These are phyloP conservation scores for Stenogyne calaminthoides DNA, from an alignment of 305 asterid genomes.

Conservation along the genomic window DNA sequence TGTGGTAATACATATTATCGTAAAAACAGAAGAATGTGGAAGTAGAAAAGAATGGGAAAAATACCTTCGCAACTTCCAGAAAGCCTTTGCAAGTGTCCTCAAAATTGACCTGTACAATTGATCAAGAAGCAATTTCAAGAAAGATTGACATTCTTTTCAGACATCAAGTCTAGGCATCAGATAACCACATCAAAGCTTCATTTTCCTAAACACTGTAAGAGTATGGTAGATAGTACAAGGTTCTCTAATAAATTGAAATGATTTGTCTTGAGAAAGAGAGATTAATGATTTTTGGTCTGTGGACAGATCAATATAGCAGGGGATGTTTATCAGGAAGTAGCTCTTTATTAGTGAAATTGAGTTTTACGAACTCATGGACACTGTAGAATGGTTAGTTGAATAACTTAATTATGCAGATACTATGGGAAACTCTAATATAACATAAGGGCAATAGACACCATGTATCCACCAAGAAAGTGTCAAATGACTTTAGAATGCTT, in stretches of 20 bases:
- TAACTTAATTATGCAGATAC: not conserved
- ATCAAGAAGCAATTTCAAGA: slow-evolving; percentile 28
- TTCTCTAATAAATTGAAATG: not conserved
- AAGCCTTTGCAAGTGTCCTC: slow-evolving; percentile 99
- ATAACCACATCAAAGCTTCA: slow-evolving; percentile 12
- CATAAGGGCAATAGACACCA: not conserved
- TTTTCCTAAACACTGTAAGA: slow-evolving; percentile 23
- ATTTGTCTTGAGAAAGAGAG: not conserved
- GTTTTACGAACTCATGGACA: not conserved
- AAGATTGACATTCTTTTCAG: slow-evolving; percentile 23
- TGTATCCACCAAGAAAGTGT: slow-evolving; percentile 15
- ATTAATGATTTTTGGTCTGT: not conserved
- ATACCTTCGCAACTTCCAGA: slow-evolving; percentile 97
- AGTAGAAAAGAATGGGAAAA: slow-evolving; percentile 20
- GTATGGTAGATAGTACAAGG: not conserved
- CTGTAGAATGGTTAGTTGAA: slow-evolving; percentile 7
- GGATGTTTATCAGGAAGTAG: not conserved
- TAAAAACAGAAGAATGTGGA: not conserved
- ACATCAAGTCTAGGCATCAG: slow-evolving; percentile 13
- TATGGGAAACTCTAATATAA: not conserved
- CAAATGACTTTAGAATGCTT: not conserved
- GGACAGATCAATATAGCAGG: slow-evolving; percentile 19
- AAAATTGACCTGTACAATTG: slow-evolving; percentile 76
- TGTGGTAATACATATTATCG: not conserved
- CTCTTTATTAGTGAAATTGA: slow-evolving; percentile 8